Evolutionary conservation across 805 yeast species (phyloP).

Genomic region (Metschnikowia chrysomelidarum): DNA sequence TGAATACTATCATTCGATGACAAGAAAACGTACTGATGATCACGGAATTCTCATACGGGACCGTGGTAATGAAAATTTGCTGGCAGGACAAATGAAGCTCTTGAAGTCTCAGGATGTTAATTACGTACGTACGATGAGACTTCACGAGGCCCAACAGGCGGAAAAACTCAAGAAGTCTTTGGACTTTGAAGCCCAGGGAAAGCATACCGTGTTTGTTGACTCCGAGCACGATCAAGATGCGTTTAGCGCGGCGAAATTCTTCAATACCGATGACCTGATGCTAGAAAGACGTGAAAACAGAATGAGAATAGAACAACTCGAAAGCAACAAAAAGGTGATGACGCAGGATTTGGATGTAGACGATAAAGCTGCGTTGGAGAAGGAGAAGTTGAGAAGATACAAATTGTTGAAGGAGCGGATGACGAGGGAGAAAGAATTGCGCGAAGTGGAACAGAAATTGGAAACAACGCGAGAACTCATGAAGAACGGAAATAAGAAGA

Average conservation of each 20-base stretch:
- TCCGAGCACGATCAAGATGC: conserved; percentile 49
- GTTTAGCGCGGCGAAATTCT: conserved; percentile 64
- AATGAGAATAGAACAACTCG: conserved; percentile 58
- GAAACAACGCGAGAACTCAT: conserved; percentile 79
- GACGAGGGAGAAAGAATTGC: conserved; percentile 67
- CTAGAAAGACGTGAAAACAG: conserved; percentile 70
- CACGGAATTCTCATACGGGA: conserved; percentile 68
- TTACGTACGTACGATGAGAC: conserved; percentile 75
- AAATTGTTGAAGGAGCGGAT: conserved; percentile 60
- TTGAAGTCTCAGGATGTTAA: conserved; percentile 89
- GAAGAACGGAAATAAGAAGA: conserved; percentile 87
- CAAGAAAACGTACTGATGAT: conserved; percentile 60
- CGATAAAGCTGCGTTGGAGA: conserved; percentile 37
- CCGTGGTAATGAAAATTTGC: conserved; percentile 58
- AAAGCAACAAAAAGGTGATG: conserved; percentile 33
- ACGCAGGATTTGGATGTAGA: conserved; percentile 32
- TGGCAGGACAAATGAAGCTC: conserved; percentile 74
- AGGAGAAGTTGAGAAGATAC: conserved; percentile 60
- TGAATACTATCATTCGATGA: conserved; percentile 96
- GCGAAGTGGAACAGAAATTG: conserved; percentile 67
- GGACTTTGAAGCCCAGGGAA: conserved; percentile 57
- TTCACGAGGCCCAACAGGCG: conserved; percentile 64
- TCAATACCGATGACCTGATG: conserved; percentile 67
- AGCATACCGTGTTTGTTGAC: conserved; percentile 86
- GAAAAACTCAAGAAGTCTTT: conserved; percentile 51